Base-by-base conservation (phyloP, 768 basidiomycete species). In the Rhodotorula sphaerocarpa region DNA sequence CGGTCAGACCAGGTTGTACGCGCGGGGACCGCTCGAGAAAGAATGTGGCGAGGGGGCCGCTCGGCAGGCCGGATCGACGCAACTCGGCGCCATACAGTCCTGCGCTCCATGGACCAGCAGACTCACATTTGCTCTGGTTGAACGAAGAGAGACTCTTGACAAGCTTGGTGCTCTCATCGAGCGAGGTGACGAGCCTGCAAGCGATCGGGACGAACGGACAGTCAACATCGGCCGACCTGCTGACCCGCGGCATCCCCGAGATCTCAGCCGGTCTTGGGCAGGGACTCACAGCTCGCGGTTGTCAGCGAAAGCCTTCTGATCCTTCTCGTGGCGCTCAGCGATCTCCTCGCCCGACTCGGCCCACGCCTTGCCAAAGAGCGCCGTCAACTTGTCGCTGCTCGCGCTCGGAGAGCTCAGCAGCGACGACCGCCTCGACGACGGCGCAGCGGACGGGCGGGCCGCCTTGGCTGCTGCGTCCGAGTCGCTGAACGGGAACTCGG, bases 61-160 rank as follows among this genome's bases (percentile, higher is more conserved):
- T n/a, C n/a, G n/a, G n/a, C n/a, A n/a, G n/a, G n/a, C n/a, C n/a
- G n/a, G n/a, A n/a, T n/a, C n/a, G n/a, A n/a, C n/a, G n/a, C n/a
- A n/a, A n/a, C n/a, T n/a, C n/a, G n/a, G n/a, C n/a, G n/a, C n/a
- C n/a, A n/a, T n/a, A n/a, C n/a, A n/a, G n/a, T n/a, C n/a, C n/a
- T n/a, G n/a, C n/a, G n/a, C n/a, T n/a, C n/a, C n/a, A n/a, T n/a
- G n/a, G 36, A 39, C 9, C 36, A 39, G 36, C 36, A 39, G 27
- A 59, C 68, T 34, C 41, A 69, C 68, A 69, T 28, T 69, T 69
- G 46, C 65, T 61, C 61, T 69, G 64, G 50, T 69, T 69, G 58
- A 69, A 66, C 42, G 50, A 18, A 2, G 60, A 52, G 20, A 69
- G 58, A 1, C 55, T 46, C 59, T 66, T 65, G 46, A 69, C 68